Percentiles rank a stretch among this genome's conserved stretches.
Conservation (phyloP, 2,329 filamentous ascomycete genomes). For the Fusarium austroafricanum region DNA sequence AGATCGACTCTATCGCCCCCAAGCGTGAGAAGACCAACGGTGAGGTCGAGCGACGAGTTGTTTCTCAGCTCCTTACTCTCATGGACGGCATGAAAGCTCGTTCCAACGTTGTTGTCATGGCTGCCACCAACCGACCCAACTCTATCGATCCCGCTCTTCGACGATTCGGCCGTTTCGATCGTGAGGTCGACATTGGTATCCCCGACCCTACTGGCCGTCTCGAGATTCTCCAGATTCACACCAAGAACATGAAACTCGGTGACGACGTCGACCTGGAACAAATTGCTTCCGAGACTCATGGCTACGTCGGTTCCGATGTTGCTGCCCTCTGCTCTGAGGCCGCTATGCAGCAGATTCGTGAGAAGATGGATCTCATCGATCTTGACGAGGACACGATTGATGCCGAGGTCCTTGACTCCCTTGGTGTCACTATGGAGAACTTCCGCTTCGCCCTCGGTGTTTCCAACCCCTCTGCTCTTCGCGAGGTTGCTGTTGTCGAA, state of each 20-base stretch:
- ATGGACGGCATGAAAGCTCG: constrained; percentile 99
- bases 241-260: constrained; percentile 99
- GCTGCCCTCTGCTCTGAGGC: constrained; percentile 98
- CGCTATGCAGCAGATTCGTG: constrained; percentile 99
- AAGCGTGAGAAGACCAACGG: constrained; percentile 99
- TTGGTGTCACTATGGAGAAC: constrained; percentile 99
- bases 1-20: constrained; percentile 98
- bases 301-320: constrained; percentile 98
- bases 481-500: constrained; percentile 98
- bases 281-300: constrained; percentile 97
- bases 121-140: constrained; percentile 97
- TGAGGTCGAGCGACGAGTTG: constrained; percentile 97
- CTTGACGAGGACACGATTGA: constrained; percentile 99
- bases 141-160: constrained; percentile 97
- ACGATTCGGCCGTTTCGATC: constrained; percentile 98
- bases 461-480: constrained; percentile 97
- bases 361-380: constrained; percentile 99
- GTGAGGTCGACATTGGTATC: constrained; percentile 98
- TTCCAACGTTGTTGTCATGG: constrained; percentile 99
- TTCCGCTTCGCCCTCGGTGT: constrained; percentile 98
- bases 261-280: constrained; percentile 97
- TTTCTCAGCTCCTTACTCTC: constrained; percentile 94
- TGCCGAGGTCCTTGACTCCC: constrained; percentile 95
- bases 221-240: constrained; percentile 99
- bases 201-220: constrained; percentile 98